A percentile compares a stretch with the other conserved stretches of the same genome.
phyloP scores from a whole-genome alignment of 441 rosid genomes.

The Arabidopsis hybrid region DNA sequence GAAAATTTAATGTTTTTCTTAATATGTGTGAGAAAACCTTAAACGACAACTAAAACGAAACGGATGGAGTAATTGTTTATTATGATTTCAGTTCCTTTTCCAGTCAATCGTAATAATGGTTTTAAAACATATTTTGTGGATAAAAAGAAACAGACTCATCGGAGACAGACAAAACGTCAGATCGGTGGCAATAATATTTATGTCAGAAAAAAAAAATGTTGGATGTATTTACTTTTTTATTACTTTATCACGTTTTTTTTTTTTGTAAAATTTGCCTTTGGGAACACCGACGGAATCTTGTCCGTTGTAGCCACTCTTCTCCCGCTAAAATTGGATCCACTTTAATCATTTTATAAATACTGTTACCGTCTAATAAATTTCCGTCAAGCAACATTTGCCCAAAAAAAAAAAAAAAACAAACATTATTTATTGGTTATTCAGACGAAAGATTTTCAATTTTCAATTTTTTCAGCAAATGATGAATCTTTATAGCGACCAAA shows the following conservation, averaged over 20 bases:
- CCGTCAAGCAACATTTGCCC: background rate
- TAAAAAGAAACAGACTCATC: background rate
- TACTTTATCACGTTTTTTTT: background rate
- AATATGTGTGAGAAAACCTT: no score
- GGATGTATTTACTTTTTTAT: background rate
- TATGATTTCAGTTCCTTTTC: no score
- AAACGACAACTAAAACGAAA: no score
- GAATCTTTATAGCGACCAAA: conserved; percentile 21
- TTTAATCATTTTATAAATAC: conserved; percentile 14
- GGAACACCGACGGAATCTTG: conserved; percentile 42
- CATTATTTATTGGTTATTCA: background rate
- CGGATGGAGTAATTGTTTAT: no score
- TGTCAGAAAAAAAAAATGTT: background rate
- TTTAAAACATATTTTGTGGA: background rate
- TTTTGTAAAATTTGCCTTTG: background rate
- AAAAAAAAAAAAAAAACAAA: background rate
- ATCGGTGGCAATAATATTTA: background rate
- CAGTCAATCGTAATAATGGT: background rate
- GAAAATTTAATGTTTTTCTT: no score
- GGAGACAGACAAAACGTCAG: conserved; percentile 9
- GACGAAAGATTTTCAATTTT: background rate
- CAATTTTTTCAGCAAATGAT: conserved; percentile 15
- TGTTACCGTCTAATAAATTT: background rate
- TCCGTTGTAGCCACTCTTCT: conserved; percentile 16
- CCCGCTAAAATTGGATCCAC: conserved; percentile 42